phyloP scores from a whole-genome alignment of 208 protist genomes.

The Leishmania tropica region DNA sequence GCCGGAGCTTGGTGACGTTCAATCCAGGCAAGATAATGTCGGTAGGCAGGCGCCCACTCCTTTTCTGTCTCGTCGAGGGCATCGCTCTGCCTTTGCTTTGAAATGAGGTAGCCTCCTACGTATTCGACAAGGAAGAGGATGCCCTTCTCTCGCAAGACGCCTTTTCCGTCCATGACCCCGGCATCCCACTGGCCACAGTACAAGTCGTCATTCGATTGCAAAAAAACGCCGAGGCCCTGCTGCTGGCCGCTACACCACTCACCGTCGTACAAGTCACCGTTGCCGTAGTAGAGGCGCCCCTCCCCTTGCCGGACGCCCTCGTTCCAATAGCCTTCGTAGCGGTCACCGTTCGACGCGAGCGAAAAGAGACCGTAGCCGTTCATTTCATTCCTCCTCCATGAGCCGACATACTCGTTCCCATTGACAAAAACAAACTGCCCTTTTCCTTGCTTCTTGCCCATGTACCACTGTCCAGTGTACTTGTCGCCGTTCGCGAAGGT shows the following conservation, averaged over 20 bases:
- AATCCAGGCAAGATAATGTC: conserved; percentile 25
- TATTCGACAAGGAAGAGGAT: conserved; percentile 56
- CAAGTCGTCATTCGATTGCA: conserved; percentile 48
- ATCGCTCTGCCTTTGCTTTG: conserved; percentile 25
- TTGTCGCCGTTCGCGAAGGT: conserved; percentile 56
- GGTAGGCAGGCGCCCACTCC: conserved; percentile 23
- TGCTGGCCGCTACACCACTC: conserved; percentile 55
- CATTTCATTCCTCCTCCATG: conserved; percentile 63
- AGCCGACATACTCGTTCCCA: conserved; percentile 67
- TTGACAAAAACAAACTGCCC: conserved; percentile 52
- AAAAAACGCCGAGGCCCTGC: conserved; percentile 55
- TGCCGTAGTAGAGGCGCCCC: conserved; percentile 46
- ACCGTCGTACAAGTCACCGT: conserved; percentile 67
- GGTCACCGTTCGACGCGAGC: conserved; percentile 41
- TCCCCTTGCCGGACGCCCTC: conserved; percentile 49
- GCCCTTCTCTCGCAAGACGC: conserved; percentile 49
- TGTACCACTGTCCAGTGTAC: conserved; percentile 71
- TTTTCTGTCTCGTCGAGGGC: conserved; percentile 23
- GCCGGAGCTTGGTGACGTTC: conserved; percentile 9
- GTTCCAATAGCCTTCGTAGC: conserved; percentile 65
- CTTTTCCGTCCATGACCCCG: conserved; percentile 69
- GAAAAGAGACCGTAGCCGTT: conserved; percentile 63
- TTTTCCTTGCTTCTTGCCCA: conserved; percentile 74
- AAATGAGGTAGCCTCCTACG: conserved; percentile 56
- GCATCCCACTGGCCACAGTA: conserved; percentile 76